These are phyloP conservation scores for Pneumocystis oryctolagi DNA, from an alignment of 1,139 yeast genomes.

Conservation along the genomic window DNA sequence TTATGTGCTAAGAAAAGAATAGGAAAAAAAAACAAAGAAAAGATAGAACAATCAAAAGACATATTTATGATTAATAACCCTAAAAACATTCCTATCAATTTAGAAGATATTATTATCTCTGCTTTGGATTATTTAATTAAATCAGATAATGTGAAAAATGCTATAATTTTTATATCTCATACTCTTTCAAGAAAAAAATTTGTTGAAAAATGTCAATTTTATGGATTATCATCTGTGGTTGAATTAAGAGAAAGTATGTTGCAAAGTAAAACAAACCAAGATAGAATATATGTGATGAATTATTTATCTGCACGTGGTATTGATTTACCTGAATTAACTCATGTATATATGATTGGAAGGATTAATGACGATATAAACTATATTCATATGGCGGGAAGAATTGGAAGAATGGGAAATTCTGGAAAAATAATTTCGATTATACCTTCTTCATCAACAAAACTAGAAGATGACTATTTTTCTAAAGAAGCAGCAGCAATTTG, in stretches of 20 bases:
- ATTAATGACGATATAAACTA: not conserved
- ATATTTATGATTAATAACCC: not conserved
- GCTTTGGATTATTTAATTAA: not conserved
- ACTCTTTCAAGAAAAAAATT: not conserved
- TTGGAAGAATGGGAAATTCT: slow-evolving; percentile 1
- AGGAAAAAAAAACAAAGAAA: not conserved
- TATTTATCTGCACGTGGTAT: not conserved
- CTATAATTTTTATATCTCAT: not conserved
- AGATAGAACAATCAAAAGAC: not conserved
- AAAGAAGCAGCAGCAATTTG: not conserved
- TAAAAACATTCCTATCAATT: not conserved
- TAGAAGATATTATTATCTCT: not conserved
- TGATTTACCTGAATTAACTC: not conserved
- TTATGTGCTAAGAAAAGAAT: not conserved
- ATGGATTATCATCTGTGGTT: not conserved
- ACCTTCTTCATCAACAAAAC: not conserved
- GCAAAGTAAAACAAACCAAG: not conserved
- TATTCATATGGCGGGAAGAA: slow-evolving; percentile 2
- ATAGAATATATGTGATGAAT: not conserved
- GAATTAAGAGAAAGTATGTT: not conserved
- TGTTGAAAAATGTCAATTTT: not conserved
- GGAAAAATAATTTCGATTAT: slow-evolving; percentile 3
- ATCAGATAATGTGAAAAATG: not conserved
- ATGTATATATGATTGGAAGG: not conserved
- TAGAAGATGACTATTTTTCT: not conserved